Evolutionary conservation across 345 rosid genomes (phyloP).

Genomic region (Eutrema yunnanense): DNA sequence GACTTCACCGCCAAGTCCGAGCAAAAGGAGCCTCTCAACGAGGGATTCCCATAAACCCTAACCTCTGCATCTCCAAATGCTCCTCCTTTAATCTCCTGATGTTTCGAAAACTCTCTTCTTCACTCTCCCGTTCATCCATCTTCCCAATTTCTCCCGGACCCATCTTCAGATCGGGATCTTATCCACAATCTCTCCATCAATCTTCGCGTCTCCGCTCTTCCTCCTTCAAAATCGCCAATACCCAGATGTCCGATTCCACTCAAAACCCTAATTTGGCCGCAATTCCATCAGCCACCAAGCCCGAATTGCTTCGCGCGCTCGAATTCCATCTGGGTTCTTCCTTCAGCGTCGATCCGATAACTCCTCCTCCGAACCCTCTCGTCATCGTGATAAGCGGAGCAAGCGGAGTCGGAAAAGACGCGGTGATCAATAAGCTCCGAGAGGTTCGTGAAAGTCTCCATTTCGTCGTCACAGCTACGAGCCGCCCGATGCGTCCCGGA

Average conservation of each 20-base stretch:
- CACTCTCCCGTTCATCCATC: constrained; percentile 22
- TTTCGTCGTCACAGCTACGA: constrained; percentile 84
- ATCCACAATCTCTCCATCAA: constrained; percentile 3
- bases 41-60: neutral
- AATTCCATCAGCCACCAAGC: constrained; percentile 31
- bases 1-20: neutral
- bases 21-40: neutral
- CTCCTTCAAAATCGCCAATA: constrained; percentile 38
- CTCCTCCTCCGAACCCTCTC: constrained; percentile 47
- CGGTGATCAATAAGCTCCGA: constrained; percentile 60
- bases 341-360: constrained; percentile 38
- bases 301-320: constrained; percentile 58
- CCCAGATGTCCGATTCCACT: constrained; percentile 28
- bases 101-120: constrained; percentile 44
- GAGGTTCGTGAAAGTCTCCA: constrained; percentile 52
- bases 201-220: constrained; percentile 24
- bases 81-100: constrained; percentile 21
- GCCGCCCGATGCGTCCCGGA: constrained; percentile 65
- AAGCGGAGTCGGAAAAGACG: constrained; percentile 89
- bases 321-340: constrained; percentile 57
- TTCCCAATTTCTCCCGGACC: constrained; percentile 15
- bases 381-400: constrained; percentile 82
- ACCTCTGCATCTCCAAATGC: neutral
- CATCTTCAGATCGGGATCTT: constrained; percentile 11
- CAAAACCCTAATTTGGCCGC: constrained; percentile 17